phyloP scores from a whole-genome alignment of 495 filamentous ascomycete species.

The Aspergillus affinis region DNA sequence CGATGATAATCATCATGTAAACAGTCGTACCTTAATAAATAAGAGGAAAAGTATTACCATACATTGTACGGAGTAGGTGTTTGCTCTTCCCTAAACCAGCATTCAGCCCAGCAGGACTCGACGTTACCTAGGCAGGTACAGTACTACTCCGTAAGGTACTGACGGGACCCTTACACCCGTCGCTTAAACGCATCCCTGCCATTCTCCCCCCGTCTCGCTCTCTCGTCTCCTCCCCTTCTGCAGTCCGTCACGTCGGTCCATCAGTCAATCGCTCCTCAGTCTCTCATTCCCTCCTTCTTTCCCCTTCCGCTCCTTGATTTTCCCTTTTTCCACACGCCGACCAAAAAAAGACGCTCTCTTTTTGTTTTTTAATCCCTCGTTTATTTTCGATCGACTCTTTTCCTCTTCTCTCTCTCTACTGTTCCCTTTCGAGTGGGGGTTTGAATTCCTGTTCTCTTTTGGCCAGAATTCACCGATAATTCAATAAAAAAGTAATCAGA shows the following conservation, averaged over 20 bases:
- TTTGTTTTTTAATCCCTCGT: neutral
- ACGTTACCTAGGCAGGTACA: no score
- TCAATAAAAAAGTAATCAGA: neutral
- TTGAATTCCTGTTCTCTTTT: slow-evolving; percentile 6
- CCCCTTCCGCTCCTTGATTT: slow-evolving; percentile 12
- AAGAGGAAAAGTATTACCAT: no score
- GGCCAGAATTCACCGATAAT: neutral
- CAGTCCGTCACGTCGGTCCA: neutral
- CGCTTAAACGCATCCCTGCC: slow-evolving; percentile 2
- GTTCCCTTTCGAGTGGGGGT: slow-evolving; percentile 9
- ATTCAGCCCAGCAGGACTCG: no score
- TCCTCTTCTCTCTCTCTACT: neutral
- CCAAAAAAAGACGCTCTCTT: slow-evolving; percentile 12
- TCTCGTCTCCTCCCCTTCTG: neutral
- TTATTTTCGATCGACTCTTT: neutral
- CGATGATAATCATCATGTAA: no score
- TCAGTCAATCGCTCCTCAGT: neutral
- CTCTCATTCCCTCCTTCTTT: slow-evolving; percentile 7
- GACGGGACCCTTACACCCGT: neutral
- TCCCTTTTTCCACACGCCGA: slow-evolving; percentile 5
- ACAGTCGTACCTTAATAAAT: no score
- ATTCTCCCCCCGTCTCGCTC: neutral
- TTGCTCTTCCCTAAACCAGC: no score
- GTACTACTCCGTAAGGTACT: no score
- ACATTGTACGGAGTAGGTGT: no score